Base-by-base conservation (phyloP, 1,139 yeast genomes). In the Lodderomyces orthopsilosis region DNA sequence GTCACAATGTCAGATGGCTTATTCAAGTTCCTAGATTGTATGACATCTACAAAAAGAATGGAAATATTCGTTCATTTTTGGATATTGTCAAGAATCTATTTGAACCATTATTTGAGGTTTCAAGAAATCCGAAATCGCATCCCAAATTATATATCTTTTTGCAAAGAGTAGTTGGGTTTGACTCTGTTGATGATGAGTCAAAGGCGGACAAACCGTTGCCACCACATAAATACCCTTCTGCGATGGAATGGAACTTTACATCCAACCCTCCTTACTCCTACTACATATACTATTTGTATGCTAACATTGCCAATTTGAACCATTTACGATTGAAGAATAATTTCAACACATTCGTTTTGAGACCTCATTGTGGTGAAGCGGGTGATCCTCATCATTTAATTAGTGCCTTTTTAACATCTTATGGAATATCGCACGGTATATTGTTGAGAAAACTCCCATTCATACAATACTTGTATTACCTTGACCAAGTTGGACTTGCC, bases 331-430 rank as follows among this genome's bases (percentile, higher is more conserved):
- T 74, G 35, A 74, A 70, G 48, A 74, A 90, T 43, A 85, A 87
- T 0, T 86, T 79, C 65, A 91, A 88, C 60, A 91, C 98, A 0
- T 84, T 94, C 65, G 95, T 89, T 15, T 71, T 94, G 54, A 79
- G 98, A 57, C 99, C 99, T 2, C 99, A 94, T 62, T 88, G 96
- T 56, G 99, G 99, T 51, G 99, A 94, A 65, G 99, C 98, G 5
- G 99, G 99, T 43, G 98, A 94, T 57, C 97, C 98, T 1, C 98
- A 91, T 57, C 98, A 94, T 67, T 75, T 94, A 60, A 89, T 91
- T 37, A 78, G 93, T 44, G 94, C 98, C 1, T 94, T 86, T 58
- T 68, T 94, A 57, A 81, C 95, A 0, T 83, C 97, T 1, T 95
- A 93, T 58, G 88, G 95, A 42, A 94, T 93, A 49, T 88, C 95